These are phyloP conservation scores for Dianthus caryophyllus DNA, from an alignment of 148 eudicot genomes.

Conservation along the genomic window DNA sequence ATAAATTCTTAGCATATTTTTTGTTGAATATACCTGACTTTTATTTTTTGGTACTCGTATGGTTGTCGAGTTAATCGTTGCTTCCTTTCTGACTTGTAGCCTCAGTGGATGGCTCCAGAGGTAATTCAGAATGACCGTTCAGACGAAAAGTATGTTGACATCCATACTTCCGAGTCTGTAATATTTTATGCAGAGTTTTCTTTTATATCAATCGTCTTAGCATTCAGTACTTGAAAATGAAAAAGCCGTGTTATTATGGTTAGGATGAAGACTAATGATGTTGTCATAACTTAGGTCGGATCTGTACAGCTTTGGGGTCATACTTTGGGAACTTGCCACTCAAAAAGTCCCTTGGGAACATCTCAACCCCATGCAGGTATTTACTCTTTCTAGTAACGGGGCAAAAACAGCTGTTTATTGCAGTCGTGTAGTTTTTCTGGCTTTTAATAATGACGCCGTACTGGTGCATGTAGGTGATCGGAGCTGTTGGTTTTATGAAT, in stretches of 20 bases:
- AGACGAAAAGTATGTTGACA: conserved; percentile 75
- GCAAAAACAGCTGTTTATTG: too few relatives aligned
- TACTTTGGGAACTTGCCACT: conserved; percentile 92
- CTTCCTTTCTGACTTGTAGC: conserved; percentile 42
- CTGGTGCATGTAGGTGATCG: conserved; percentile 59
- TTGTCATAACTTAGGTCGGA: conserved; percentile 61
- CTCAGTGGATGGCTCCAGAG: conserved; percentile 99
- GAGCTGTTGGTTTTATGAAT: conserved; percentile 92
- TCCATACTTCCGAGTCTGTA: not conserved
- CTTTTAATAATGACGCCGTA: too few relatives aligned
- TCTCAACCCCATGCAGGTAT: conserved; percentile 96
- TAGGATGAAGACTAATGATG: not conserved
- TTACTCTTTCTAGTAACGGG: conserved; percentile 7
- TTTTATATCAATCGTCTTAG: not conserved
- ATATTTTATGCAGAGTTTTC: conserved; percentile 11
- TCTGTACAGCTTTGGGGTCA: conserved; percentile 86
- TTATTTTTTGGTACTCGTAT: too few relatives aligned
- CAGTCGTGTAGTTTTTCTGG: too few relatives aligned
- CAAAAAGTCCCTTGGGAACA: conserved; percentile 92
- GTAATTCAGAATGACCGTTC: conserved; percentile 83
- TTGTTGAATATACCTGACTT: not conserved
- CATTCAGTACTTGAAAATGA: not conserved
- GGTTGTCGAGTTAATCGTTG: not conserved
- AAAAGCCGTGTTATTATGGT: not conserved
- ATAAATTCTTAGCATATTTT: conserved; percentile 10